Base-by-base conservation (phyloP, 257 asterid genomes). In the Solanum neorickii region DNA sequence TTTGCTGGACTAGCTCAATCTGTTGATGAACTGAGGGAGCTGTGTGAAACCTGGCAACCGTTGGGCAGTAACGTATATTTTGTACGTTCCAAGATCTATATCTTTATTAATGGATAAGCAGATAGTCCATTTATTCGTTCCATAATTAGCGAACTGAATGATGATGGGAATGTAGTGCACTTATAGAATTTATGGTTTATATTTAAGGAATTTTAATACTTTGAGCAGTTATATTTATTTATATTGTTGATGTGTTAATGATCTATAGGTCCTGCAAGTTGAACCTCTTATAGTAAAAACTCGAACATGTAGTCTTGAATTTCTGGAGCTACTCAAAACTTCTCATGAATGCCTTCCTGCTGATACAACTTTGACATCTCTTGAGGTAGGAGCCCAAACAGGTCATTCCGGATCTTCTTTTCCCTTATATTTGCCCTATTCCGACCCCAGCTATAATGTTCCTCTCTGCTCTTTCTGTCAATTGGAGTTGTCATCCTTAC, bases 11-110 rank as follows among this genome's bases (percentile, higher is more conserved):
- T 89, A 74, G 82, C 87, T 46, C 87, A 87, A 35, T 86, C 59
- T 70, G 76, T 88, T 85, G 91, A 86, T 87, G 91, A 83, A 62
- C 87, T 90, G 86, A 88, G 87, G 87, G 90, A 90, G 87, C 62
- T 87, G 70, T 86, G 82, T 39, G 92, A 90, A 41, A 86, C 72
- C 68, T 87, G 89, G 90, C 90, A 90, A 39, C 78, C 78, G 0
- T 46, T 90, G 60, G 88, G 84, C 86, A 90, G 91, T 86, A 90
- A 89, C 82, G 66, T 90, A 59, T 90, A 90, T 87, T 87, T 90
- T 77, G 92, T 90, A 90, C 56, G 92, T 85, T 70, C 35, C 59
- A 25, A 82, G 84, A 44, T 49, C 59, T 41, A 44, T 47, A 41
- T 10, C 14, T 88, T 23, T 82, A 69, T n/a, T 86, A 78, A 5